Evolutionary conservation across 2,329 filamentous ascomycete genomes (phyloP).

Genomic region (Thermothelomyces thermophilus): DNA sequence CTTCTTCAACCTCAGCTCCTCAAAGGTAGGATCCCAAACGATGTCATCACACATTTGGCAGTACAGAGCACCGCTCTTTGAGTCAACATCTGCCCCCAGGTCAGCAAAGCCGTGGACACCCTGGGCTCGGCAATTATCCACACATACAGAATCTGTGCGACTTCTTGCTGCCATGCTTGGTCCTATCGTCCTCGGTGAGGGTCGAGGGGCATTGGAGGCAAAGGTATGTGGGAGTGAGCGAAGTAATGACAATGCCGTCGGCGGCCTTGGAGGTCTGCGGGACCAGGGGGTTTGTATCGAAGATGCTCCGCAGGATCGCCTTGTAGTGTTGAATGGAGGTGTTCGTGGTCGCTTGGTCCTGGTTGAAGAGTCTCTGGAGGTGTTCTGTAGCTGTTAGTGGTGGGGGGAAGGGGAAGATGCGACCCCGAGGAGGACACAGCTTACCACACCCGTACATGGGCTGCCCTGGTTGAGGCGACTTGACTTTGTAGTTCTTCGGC

Average conservation of each 20-base stretch:
- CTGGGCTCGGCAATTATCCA: no score
- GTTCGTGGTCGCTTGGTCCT: slow-evolving; percentile 57
- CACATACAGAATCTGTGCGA: slow-evolving; percentile 65
- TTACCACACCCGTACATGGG: slow-evolving; percentile 60
- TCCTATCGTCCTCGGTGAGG: slow-evolving; percentile 57
- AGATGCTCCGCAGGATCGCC: slow-evolving; percentile 62
- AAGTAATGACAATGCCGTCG: slow-evolving; percentile 52
- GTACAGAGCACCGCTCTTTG: slow-evolving; percentile 65
- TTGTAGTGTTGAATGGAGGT: slow-evolving; percentile 67
- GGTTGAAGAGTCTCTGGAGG: slow-evolving; percentile 59
- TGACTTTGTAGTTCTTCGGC: slow-evolving; percentile 53
- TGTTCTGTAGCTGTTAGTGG: slow-evolving; percentile 53
- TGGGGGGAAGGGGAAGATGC: slow-evolving; percentile 6
- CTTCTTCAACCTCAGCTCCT: slow-evolving; percentile 66
- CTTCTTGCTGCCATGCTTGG: slow-evolving; percentile 62
- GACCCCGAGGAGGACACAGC: no score
- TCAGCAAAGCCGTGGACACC: slow-evolving; percentile 13
- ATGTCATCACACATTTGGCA: slow-evolving; percentile 79
- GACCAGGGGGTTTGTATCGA: slow-evolving; percentile 58
- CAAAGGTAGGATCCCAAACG: slow-evolving; percentile 74
- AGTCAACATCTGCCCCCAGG: slow-evolving; percentile 60
- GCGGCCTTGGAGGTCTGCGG: slow-evolving; percentile 57
- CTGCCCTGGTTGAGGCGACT: slow-evolving; percentile 50
- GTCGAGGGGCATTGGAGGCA: slow-evolving; percentile 68
- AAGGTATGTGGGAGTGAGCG: slow-evolving; percentile 61